phyloP scores from a whole-genome alignment of 768 basidiomycete genomes.

The Tricholoma furcatifolium region DNA sequence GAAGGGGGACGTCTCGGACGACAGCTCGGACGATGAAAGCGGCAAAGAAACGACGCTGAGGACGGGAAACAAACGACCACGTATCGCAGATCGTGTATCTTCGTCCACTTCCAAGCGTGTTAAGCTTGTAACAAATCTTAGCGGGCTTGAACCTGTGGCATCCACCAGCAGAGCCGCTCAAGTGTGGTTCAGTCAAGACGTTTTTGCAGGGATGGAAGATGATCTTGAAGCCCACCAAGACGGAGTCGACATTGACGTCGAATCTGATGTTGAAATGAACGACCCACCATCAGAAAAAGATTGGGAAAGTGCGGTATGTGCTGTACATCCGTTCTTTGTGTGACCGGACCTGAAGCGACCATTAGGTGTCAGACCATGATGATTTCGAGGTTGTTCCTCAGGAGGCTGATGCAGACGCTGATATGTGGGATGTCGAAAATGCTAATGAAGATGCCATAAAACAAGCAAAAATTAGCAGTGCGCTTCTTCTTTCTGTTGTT shows the following conservation, averaged over 20 bases:
- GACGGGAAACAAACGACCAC: constrained; percentile 42
- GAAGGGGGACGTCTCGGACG: constrained; percentile 54
- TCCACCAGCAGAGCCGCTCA: constrained; percentile 58
- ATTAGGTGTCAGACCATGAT: constrained; percentile 27
- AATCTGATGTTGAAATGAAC: constrained; percentile 20
- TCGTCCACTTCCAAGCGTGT: constrained; percentile 44
- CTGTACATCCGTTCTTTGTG: background rate
- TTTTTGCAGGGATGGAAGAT: constrained; percentile 71
- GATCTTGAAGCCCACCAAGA: constrained; percentile 26
- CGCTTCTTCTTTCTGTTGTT: background rate
- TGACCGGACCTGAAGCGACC: background rate
- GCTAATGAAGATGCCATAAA: constrained; percentile 74
- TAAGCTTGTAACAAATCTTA: constrained; percentile 50
- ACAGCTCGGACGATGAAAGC: constrained; percentile 47
- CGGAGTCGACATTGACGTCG: too few relatives aligned
- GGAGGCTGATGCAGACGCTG: constrained; percentile 55
- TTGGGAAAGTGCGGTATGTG: constrained; percentile 17
- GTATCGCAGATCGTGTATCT: constrained; percentile 20
- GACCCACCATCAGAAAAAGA: constrained; percentile 20
- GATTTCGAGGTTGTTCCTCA: constrained; percentile 80
- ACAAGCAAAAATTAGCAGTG: constrained; percentile 66
- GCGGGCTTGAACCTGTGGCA: constrained; percentile 30
- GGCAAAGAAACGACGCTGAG: constrained; percentile 23
- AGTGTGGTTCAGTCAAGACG: constrained; percentile 95
- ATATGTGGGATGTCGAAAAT: constrained; percentile 80